Evolutionary conservation across 352 stramenopile genomes (phyloP), one percentile per base, ranked within the genome.

Genomic region (Phytophthora lateralis): DNA sequence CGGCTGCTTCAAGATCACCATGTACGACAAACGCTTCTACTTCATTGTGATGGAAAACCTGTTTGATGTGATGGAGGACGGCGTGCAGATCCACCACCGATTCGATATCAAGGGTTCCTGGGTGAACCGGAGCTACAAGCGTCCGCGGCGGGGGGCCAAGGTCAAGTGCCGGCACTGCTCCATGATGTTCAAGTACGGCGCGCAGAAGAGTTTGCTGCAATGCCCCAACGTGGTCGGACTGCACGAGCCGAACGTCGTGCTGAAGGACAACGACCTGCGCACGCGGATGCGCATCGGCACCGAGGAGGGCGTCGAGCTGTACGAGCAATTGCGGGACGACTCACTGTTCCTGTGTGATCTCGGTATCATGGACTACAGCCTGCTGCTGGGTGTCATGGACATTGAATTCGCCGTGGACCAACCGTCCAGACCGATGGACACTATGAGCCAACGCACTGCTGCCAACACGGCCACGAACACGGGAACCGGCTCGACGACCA

Each of bases 31-130:
- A 49, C 81, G 84, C 9, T 96, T 97, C 54, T 95, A 93, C 55
- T 97, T 97, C 60, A 81, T 97, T 50, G 89, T 97, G 29, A 97
- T 97, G 91, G 88, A 94, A 51, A 97, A 97, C 47, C 72, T 97
- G 14, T 97, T 97, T 61, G 80, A 88, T 47, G 76, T 86, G 4
- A 82, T 75, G 50, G 69, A 87, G 29, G 53, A 88, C 42, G 82
- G 72, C 1, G 72, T 84, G 47, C 70, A 83, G 43, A 92, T 97
- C 38, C 88, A 97, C 63, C 82, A 96, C 49, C 73, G 79, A 14
- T 97, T 90, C 52, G 91, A 97, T 44, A 93, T 97, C 67, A 97
- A 97, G 55, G 91, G 91, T 2, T 94, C 83, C n/a, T 97, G 89
- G 88, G 80, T 97, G 3, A 94, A 94, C 35, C 85, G 87, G 21